Evolutionary conservation across 306 rosid genomes (phyloP).

Genomic region (Trifolium dubium): DNA sequence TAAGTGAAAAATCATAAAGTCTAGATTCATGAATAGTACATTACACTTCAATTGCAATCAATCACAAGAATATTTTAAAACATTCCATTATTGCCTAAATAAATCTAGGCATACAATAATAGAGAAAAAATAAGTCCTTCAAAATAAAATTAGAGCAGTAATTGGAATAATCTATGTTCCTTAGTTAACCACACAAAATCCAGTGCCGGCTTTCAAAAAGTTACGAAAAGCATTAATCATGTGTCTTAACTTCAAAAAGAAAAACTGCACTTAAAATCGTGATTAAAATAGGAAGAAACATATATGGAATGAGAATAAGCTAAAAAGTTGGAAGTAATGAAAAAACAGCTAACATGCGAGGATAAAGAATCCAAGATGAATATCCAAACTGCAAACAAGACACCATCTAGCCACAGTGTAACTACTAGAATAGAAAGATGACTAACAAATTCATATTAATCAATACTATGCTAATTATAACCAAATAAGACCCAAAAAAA

Average conservation of each 20-base stretch:
- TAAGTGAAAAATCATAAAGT: slow-evolving; percentile 28
- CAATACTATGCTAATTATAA: slow-evolving; percentile 15
- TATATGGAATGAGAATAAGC: neutral
- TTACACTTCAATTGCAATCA: slow-evolving; percentile 27
- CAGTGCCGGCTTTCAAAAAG: neutral
- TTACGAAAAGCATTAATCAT: slow-evolving; percentile 3
- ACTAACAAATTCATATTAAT: slow-evolving; percentile 11
- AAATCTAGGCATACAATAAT: slow-evolving; percentile 15
- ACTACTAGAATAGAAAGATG: slow-evolving; percentile 7
- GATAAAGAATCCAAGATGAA: slow-evolving; percentile 23
- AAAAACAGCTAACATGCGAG: slow-evolving; percentile 14
- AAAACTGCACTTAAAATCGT: slow-evolving; percentile 11
- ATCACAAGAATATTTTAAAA: slow-evolving; percentile 9
- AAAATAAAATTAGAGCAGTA: neutral
- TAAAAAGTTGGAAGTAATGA: neutral
- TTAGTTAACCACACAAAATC: slow-evolving; percentile 16
- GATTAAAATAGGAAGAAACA: slow-evolving; percentile 25
- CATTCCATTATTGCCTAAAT: slow-evolving; percentile 8
- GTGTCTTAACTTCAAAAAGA: slow-evolving; percentile 27
- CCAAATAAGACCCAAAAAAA: slow-evolving; percentile 24
- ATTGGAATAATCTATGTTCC: slow-evolving; percentile 13
- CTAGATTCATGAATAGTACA: slow-evolving; percentile 25
- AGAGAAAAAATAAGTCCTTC: neutral
- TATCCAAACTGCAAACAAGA: slow-evolving; percentile 17
- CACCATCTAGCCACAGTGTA: neutral